Percentiles rank a stretch among this genome's conserved stretches.
Conservation (phyloP, 148 eudicot species). For the Chenopodium berlandieri region DNA sequence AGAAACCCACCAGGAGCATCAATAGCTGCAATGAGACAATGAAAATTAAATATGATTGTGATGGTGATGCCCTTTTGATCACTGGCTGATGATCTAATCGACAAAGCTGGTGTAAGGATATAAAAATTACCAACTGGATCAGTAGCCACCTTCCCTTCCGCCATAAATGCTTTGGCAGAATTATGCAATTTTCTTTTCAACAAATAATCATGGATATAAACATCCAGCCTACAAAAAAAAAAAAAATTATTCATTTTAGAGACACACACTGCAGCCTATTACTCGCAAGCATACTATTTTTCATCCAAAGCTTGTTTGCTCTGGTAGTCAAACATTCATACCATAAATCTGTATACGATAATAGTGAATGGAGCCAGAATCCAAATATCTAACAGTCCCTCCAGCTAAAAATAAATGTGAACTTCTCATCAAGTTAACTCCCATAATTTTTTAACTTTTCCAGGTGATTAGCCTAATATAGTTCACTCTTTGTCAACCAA, state of each 20-base stretch:
- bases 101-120: background rate
- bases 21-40: constrained; percentile 59
- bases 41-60: constrained; percentile 7
- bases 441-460: background rate
- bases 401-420: background rate
- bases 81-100: constrained; percentile 5
- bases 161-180: constrained; percentile 98
- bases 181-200: constrained; percentile 82
- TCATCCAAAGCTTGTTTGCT: background rate
- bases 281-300: background rate
- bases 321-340: background rate
- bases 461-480: background rate
- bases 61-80: background rate
- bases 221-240: constrained; percentile 77
- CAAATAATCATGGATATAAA: constrained; percentile 95
- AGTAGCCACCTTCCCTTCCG: constrained; percentile 96
- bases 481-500: background rate
- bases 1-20: constrained; percentile 99
- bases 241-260: background rate
- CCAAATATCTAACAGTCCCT: background rate
- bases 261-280: background rate
- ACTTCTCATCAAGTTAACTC: background rate
- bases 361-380: background rate
- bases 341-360: background rate
- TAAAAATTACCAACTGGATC: constrained; percentile 90